These are phyloP conservation scores for Diospyros lotus DNA, from an alignment of 148 eudicot species.

Conservation along the genomic window DNA sequence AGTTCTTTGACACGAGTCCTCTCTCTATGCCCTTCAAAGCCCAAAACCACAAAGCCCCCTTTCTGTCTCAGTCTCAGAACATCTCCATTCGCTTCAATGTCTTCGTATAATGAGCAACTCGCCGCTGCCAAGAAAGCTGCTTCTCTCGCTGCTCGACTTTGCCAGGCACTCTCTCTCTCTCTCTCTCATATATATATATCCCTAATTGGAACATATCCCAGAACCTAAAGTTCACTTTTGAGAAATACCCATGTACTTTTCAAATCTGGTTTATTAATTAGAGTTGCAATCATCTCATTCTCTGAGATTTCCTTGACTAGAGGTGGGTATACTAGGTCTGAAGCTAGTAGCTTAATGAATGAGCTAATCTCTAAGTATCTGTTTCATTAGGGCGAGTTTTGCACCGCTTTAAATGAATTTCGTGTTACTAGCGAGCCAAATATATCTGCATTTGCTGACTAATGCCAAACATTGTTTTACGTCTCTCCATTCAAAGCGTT, in stretches of 20 bases:
- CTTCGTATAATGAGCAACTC: constrained; percentile 43
- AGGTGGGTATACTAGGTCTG: too few species aligned
- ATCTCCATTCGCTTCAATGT: constrained; percentile 23
- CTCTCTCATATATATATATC: neutral
- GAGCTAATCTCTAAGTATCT: too few species aligned
- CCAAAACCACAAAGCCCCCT: neutral
- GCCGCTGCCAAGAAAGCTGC: constrained; percentile 79
- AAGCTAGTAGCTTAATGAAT: too few species aligned
- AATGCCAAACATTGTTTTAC: too few species aligned
- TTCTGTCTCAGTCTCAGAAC: constrained; percentile 14
- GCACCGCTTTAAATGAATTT: too few species aligned
- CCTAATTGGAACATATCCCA: neutral
- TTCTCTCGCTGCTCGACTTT: constrained; percentile 70
- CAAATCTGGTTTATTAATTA: neutral
- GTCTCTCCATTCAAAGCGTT: too few species aligned
- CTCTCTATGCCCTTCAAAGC: neutral
- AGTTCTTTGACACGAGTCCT: neutral
- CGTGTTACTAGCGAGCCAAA: too few species aligned
- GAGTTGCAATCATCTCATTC: too few species aligned
- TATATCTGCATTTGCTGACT: too few species aligned
- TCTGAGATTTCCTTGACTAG: too few species aligned
- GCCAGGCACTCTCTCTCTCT: constrained; percentile 48
- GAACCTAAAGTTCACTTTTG: neutral
- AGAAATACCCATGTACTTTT: neutral
- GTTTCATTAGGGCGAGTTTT: too few species aligned